Conservation (phyloP, 805 yeast genomes). For the Tetrapisispora taiwanensis region DNA sequence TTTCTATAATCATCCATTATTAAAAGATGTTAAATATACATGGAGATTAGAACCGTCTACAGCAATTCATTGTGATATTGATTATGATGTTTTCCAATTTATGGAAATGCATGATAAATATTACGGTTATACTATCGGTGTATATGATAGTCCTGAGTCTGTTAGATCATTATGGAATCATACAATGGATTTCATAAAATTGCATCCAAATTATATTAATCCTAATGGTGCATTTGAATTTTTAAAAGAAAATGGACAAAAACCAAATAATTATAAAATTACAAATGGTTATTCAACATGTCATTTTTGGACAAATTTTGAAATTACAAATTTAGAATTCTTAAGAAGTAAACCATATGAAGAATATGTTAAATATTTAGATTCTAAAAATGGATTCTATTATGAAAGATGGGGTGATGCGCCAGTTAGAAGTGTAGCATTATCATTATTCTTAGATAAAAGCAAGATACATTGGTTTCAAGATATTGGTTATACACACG, state of each 20-base stretch:
- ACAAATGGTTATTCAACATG: conserved; percentile 49
- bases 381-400: conserved; percentile 67
- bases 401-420: conserved; percentile 95
- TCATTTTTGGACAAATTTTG: conserved; percentile 88
- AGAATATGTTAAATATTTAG: conserved; percentile 53
- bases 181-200: conserved; percentile 48
- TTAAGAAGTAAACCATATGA: conserved; percentile 58
- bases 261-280: conserved; percentile 35
- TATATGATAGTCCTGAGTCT: conserved; percentile 62
- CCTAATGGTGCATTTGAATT: conserved; percentile 53
- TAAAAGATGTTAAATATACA: conserved; percentile 54
- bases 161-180: conserved; percentile 58
- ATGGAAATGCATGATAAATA: conserved; percentile 56
- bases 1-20: conserved; percentile 53
- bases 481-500: conserved; percentile 70
- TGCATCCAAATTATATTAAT: conserved; percentile 48
- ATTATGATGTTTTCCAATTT: conserved; percentile 70
- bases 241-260: conserved; percentile 48
- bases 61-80: conserved; percentile 52
- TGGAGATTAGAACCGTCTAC: conserved; percentile 80
- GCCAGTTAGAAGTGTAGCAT: conserved; percentile 74
- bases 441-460: conserved; percentile 61
- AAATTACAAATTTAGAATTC: conserved; percentile 77
- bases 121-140: conserved; percentile 62
- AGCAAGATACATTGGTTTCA: conserved; percentile 73